Conservation (phyloP, 2,329 filamentous ascomycete genomes). For the Fusarium xyrophilum region DNA sequence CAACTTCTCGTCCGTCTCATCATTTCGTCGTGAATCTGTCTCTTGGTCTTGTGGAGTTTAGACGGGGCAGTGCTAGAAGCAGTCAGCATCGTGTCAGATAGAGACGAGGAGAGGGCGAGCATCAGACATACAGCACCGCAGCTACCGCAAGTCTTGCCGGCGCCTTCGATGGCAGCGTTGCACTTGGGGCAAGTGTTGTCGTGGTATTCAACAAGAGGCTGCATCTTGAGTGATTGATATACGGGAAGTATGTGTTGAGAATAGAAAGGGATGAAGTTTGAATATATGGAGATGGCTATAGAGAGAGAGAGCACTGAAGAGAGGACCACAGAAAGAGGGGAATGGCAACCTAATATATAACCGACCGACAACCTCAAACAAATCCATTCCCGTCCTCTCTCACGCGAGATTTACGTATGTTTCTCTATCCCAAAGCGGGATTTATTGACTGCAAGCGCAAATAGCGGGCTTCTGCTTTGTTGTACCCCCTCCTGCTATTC, state of each 20-base stretch:
- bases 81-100: conserved; percentile 2
- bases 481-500: conserved; percentile 35
- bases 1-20: conserved; percentile 15
- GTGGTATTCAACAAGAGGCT: conserved; percentile 48
- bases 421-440: conserved; percentile 25
- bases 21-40: conserved; percentile 15
- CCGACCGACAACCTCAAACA: conserved; percentile 11
- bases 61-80: conserved; percentile 39
- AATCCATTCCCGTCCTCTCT: conserved; percentile 7
- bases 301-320: not conserved
- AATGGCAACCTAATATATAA: conserved; percentile 2
- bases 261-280: not conserved
- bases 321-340: not conserved
- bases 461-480: conserved; percentile 33
- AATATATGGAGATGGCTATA: not conserved
- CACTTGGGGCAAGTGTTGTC: conserved; percentile 63
- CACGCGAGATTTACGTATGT: conserved; percentile 26
- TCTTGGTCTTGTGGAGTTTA: conserved; percentile 17
- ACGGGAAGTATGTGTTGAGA: not conserved
- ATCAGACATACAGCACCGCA: conserved; percentile 62
- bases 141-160: conserved; percentile 60
- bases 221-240: conserved; percentile 37
- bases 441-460: conserved; percentile 15
- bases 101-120: not conserved
- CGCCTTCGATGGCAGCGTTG: conserved; percentile 53